Evolutionary conservation across 148 eudicot genomes (phyloP).

Genomic region (Spergularia bocconei): DNA sequence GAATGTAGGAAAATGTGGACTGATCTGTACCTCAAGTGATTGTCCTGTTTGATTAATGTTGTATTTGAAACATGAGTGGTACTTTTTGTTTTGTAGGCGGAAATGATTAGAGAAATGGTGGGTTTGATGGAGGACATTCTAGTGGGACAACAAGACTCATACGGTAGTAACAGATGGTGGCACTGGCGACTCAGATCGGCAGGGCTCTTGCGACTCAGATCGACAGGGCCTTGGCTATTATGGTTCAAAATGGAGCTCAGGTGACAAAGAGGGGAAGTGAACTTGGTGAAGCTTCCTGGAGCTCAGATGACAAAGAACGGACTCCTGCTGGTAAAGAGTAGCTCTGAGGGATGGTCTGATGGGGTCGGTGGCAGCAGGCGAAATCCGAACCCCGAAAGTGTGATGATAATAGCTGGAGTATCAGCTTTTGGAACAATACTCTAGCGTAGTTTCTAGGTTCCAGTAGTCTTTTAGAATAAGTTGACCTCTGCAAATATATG

Average conservation of each 20-base stretch:
- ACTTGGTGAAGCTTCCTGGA: conserved; percentile 70
- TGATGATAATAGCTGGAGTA: too few species aligned
- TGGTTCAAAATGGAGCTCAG: conserved; percentile 37
- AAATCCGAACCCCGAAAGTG: too few species aligned
- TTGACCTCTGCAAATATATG: too few species aligned
- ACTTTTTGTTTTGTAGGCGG: conserved; percentile 44
- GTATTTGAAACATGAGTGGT: background rate
- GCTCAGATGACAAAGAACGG: conserved; percentile 56
- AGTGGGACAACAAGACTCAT: conserved; percentile 61
- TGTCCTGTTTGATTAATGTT: background rate
- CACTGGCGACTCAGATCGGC: conserved; percentile 28
- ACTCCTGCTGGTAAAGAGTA: conserved; percentile 52
- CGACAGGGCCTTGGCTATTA: conserved; percentile 40
- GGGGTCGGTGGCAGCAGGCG: too few species aligned
- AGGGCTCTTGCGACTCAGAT: too few species aligned
- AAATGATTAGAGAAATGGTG: conserved; percentile 51
- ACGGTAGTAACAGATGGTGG: conserved; percentile 31
- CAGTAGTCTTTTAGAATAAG: too few species aligned
- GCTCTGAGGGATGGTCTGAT: too few species aligned
- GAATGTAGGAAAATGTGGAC: background rate
- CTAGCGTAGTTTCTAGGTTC: too few species aligned
- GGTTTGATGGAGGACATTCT: conserved; percentile 51
- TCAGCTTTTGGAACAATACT: too few species aligned
- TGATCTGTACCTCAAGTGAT: background rate
- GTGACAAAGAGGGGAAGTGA: conserved; percentile 31